phyloP scores from a whole-genome alignment of 2,329 filamentous ascomycete genomes.

The Colletotrichum scovillei region DNA sequence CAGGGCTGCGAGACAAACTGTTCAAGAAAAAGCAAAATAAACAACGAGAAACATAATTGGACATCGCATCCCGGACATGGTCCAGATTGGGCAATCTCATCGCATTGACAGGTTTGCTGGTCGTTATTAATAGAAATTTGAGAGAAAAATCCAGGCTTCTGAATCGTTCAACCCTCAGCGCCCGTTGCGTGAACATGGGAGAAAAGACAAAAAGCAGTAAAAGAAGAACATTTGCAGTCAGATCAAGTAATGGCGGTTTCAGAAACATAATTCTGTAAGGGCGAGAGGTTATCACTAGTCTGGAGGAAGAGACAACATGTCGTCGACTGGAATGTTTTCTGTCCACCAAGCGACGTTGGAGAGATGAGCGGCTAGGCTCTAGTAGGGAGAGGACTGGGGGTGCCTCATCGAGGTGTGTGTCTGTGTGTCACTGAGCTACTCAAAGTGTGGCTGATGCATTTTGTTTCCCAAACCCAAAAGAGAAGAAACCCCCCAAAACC shows the following conservation, averaged over 20 bases:
- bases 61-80: constrained; percentile 23
- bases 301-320: constrained; percentile 30
- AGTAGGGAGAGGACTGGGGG: neutral
- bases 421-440: neutral
- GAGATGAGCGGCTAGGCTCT: constrained; percentile 1
- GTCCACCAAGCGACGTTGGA: constrained; percentile 22
- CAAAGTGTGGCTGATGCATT: constrained; percentile 19
- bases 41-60: constrained; percentile 23
- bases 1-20: constrained; percentile 8
- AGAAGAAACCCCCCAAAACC: neutral
- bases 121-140: constrained; percentile 22
- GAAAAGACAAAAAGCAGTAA: neutral
- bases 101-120: constrained; percentile 23
- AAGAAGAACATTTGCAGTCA: neutral
- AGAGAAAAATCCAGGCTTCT: constrained; percentile 6
- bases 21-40: constrained; percentile 30
- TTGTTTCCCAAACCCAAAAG: neutral
- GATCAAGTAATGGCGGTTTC: neutral
- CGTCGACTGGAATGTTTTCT: constrained; percentile 22
- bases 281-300: neutral
- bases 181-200: neutral
- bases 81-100: constrained; percentile 32
- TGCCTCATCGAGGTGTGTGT: neutral
- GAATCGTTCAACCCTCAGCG: neutral
- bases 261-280: neutral